Base-by-base conservation (phyloP, 1,284 basidiomycete species). In the Ustanciosporium gigantosporum region DNA sequence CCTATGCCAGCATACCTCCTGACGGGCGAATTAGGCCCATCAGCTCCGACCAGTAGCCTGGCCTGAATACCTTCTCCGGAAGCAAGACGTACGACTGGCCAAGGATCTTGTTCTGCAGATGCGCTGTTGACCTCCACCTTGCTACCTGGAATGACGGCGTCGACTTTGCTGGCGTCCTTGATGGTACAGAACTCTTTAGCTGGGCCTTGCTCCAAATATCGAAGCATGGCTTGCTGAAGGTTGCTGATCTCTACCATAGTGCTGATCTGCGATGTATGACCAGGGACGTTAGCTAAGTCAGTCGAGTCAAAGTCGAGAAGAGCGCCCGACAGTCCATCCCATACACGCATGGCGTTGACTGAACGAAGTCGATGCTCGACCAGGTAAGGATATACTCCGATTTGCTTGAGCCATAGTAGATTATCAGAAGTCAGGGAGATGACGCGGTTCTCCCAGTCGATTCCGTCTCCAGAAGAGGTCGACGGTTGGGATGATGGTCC, bases 11-110 rank as follows among this genome's bases (percentile, higher is more conserved):
- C 88, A 74, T 89, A 97, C 31, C 85, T 79, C 38, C 92, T 86
- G 15, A 97, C 95, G 7, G 94, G 94, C 1, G 92, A 96, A 76
- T 92, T 93, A 73, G 87, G 87, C 0, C 95, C 95, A 73, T 98
- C 95, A 6, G 95, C 95, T 19, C 95, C 94, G 31, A 98, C 85
- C 87, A 93, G 67, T 44, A 53, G 70, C 34, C 66, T 52, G 31
- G 47, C 29, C 39, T 55, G 50, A 8, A 66, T 25, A 35, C 25
- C 15, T n/a, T 31, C 32, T 3, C 32, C 57, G 0, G 25, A 31
- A 6, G 46, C 42, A 0, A 56, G 45, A 34, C 46, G 25, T 15
- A 56, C 35, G 25, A 41, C 15, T 16, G 68, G 72, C 69, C 60
- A 68, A 11, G 41, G 75, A 55, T 42, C 74, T 60, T 29, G 76